phyloP scores from a whole-genome alignment of 2,329 filamentous ascomycete genomes.

The Fusarium penzigii region DNA sequence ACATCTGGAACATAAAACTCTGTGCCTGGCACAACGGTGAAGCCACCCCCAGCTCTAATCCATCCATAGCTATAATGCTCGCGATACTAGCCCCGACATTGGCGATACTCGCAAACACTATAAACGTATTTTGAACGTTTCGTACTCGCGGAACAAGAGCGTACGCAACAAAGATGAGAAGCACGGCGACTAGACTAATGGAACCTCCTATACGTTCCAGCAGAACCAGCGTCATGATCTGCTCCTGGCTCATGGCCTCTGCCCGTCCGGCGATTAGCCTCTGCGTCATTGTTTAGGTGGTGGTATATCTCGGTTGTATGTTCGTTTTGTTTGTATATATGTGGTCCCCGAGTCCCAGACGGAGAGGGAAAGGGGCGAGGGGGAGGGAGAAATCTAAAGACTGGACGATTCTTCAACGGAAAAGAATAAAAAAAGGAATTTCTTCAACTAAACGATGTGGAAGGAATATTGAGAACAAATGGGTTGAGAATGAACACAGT shows the following conservation, averaged over 20 bases:
- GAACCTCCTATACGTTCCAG: conserved; percentile 57
- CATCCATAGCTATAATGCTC: conserved; percentile 70
- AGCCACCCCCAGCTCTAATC: conserved; percentile 53
- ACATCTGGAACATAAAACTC: conserved; percentile 67
- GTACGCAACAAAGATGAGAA: conserved; percentile 55
- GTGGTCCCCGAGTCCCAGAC: neutral
- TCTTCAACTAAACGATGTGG: too few relatives aligned
- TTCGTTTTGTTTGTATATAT: too few relatives aligned
- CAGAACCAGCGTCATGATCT: conserved; percentile 45
- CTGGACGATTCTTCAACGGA: too few relatives aligned
- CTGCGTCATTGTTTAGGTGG: conserved; percentile 10
- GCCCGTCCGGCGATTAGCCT: conserved; percentile 18
- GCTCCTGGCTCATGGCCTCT: conserved; percentile 35
- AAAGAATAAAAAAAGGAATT: too few relatives aligned
- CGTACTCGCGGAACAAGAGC: conserved; percentile 51
- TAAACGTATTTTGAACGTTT: conserved; percentile 63
- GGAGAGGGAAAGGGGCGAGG: neutral
- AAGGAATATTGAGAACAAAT: too few relatives aligned
- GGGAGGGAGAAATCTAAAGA: too few relatives aligned
- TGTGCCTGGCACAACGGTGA: conserved; percentile 63
- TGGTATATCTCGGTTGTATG: neutral
- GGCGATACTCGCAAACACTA: conserved; percentile 60
- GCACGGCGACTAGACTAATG: conserved; percentile 52
- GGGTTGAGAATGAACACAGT: too few relatives aligned
- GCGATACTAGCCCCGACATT: conserved; percentile 63